Conservation (phyloP, 352 stramenopile genomes). For the Nothophytophthora sp. region DNA sequence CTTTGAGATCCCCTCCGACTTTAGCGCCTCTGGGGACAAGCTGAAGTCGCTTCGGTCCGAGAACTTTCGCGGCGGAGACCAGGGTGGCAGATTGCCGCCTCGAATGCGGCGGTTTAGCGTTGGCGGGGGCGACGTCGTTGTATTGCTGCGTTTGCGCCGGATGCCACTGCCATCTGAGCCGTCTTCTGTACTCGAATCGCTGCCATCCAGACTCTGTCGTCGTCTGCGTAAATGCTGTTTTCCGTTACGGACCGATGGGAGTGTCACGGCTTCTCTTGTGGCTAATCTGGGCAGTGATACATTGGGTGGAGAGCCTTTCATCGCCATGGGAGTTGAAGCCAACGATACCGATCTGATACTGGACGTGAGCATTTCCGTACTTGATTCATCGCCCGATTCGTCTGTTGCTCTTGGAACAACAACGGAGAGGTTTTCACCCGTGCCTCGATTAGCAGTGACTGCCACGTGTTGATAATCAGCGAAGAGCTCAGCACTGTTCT, state of each 20-base stretch:
- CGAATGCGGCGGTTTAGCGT: conserved; percentile 6
- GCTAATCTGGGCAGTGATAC: conserved; percentile 3
- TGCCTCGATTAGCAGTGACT: background rate
- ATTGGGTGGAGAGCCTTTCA: conserved; percentile 4
- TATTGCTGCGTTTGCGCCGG: conserved; percentile 75
- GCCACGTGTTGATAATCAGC: conserved; percentile 12
- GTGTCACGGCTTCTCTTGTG: conserved; percentile 2
- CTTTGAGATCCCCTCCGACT: conserved; percentile 31
- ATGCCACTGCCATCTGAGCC: conserved; percentile 46
- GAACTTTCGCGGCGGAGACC: conserved; percentile 20
- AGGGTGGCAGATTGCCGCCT: conserved; percentile 1
- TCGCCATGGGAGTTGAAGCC: conserved; percentile 26
- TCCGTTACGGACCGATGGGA: conserved; percentile 9
- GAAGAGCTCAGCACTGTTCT: conserved; percentile 8
- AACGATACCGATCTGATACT: conserved; percentile 53
- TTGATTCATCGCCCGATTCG: conserved; percentile 28
- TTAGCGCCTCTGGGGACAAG: conserved; percentile 16
- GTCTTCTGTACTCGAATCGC: conserved; percentile 62
- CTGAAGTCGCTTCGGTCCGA: conserved; percentile 23
- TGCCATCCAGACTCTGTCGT: conserved; percentile 55
- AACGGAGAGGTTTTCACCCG: conserved; percentile 3
- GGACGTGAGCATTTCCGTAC: conserved; percentile 52
- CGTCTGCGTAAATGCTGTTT: conserved; percentile 43
- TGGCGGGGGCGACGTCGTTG: conserved; percentile 24
- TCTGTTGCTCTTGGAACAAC: conserved; percentile 7